Base-by-base conservation (phyloP, 352 stramenopile species). In the Peronospora belbahrii region DNA sequence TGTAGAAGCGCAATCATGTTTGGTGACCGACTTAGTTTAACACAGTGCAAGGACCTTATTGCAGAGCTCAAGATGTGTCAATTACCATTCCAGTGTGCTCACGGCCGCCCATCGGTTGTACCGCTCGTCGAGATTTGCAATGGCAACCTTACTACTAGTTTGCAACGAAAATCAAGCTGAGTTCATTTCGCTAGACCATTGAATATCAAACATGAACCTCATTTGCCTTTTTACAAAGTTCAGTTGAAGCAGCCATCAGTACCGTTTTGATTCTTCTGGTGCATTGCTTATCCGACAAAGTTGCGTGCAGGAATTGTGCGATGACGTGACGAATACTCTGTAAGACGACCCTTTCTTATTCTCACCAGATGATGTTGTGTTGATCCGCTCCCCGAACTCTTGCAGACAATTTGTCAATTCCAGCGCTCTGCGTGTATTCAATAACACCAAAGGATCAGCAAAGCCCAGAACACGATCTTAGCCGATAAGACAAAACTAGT, bases 1-100 rank as follows among this genome's bases (percentile, higher is more conserved):
- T 97, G 88, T 31, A 74, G 88, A 7, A 95, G 88, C 47, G 86
- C 86, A 2, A 94, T 95, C 34, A 97, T 96, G 88, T 97, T 97
- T 73, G 88, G 88, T 11, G 88, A 97, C 44, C 62, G 62, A 23
- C 44, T 97, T 19, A 77, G 74, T 38, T 23, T 79, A 24, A 61
- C 60, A 10, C 66, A 92, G 55, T 95, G 84, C 35, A 46, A 67
- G 15, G 49, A 82, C 0, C 61, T 97, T 18, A 68, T 97, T 6
- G 41, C 76, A 13, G 61, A 74, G 15, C 63, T 97, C 0, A 70
- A 81, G 13, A 59, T 56, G 6, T 96, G 86, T 46, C 62, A 88
- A 3, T 47, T 96, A 23, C 75, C 79, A n/a, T 97, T 96, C 41
- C 81, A 95, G 40, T 97, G 88, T 39, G 88, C 88, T 2, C 88